A percentile compares a stretch with the other conserved stretches of the same genome.
phyloP scores from a whole-genome alignment of 768 basidiomycete genomes.

The Podaxis sp. region DNA sequence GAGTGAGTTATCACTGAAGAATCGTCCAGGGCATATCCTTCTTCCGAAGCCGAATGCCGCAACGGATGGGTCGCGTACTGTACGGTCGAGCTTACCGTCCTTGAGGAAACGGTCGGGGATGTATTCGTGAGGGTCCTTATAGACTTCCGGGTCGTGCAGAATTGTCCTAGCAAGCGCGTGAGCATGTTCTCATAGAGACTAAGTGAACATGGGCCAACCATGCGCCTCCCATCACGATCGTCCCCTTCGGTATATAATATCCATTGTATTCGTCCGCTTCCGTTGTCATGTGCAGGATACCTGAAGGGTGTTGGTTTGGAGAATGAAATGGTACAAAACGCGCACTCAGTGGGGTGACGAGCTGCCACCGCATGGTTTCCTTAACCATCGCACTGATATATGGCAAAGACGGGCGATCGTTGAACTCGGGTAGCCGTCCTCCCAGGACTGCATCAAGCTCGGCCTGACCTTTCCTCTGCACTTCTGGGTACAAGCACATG shows the following conservation, averaged over 20 bases:
- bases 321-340: background rate
- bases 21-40: conserved; percentile 23
- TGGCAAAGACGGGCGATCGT: conserved; percentile 31
- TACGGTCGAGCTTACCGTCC: conserved; percentile 10
- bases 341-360: conserved; percentile 17
- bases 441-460: conserved; percentile 42
- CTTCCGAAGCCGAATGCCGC: conserved; percentile 15
- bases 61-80: conserved; percentile 7
- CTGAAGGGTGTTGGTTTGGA: background rate
- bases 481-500: conserved; percentile 37
- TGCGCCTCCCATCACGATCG: conserved; percentile 17
- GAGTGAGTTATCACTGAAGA: conserved; percentile 18
- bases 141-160: conserved; percentile 18
- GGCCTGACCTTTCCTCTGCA: conserved; percentile 35
- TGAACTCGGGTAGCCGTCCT: conserved; percentile 35
- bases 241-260: conserved; percentile 19
- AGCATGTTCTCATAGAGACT: background rate
- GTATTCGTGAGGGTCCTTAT: conserved; percentile 12
- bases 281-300: conserved; percentile 2
- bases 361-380: conserved; percentile 28
- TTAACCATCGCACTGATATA: conserved; percentile 37
- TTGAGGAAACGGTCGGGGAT: conserved; percentile 20
- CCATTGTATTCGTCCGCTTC: conserved; percentile 17
- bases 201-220: conserved; percentile 10
- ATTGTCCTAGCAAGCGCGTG: conserved; percentile 14